A percentile compares a stretch with the other conserved stretches of the same genome.
Evolutionary conservation across 129 eudicot species (phyloP).

Genomic region (Lactuca sativa): DNA sequence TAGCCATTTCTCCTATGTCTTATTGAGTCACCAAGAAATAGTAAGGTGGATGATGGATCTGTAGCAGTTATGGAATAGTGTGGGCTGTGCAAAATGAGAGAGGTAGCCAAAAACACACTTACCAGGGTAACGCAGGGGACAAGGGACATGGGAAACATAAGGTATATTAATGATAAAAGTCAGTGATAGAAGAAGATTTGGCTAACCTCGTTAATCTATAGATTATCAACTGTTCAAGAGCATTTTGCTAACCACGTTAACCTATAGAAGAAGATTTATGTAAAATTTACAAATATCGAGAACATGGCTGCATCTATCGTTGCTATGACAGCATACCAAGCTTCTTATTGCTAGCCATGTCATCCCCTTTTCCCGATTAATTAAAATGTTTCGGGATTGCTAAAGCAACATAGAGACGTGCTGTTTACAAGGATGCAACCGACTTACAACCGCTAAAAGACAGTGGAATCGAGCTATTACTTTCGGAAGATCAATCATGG

Average conservation of each 20-base stretch:
- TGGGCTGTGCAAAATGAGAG: too few species aligned
- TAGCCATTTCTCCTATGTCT: too few species aligned
- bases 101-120: too few species aligned
- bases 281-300: background rate
- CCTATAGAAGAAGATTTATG: constrained; percentile 3
- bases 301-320: background rate
- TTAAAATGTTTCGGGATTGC: background rate
- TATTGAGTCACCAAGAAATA: too few species aligned
- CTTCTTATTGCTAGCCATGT: background rate
- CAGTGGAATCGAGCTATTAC: background rate
- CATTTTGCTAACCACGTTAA: background rate
- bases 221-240: background rate
- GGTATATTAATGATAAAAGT: too few species aligned
- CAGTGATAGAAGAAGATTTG: too few species aligned
- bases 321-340: background rate
- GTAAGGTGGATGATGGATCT: too few species aligned
- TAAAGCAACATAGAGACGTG: background rate
- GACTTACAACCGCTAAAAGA: background rate
- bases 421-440: background rate
- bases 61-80: too few species aligned
- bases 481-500: constrained; percentile 8
- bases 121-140: too few species aligned
- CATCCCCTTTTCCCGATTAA: background rate
- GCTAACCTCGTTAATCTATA: background rate
- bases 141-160: too few species aligned